Conservation (phyloP, 164 flowering plant genomes). For the Tinospora cordifolia region DNA sequence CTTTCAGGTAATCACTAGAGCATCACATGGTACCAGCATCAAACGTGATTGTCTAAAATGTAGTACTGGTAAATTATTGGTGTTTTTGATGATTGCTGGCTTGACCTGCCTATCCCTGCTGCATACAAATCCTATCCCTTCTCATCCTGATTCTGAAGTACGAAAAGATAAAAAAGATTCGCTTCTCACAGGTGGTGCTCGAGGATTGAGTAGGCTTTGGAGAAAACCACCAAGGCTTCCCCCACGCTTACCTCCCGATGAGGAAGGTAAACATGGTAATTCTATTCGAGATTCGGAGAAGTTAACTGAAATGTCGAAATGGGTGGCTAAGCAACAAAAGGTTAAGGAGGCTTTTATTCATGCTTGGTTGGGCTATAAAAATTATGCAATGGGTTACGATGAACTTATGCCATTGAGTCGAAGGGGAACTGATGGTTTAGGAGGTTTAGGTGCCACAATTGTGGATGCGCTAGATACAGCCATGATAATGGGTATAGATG, state of each 20-base stretch:
- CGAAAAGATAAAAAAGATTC: conserved; percentile 26
- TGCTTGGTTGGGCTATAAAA: conserved; percentile 94
- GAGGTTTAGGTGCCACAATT: conserved; percentile 91
- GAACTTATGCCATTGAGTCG: conserved; percentile 84
- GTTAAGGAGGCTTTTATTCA: conserved; percentile 83
- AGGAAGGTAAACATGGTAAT: conserved; percentile 25
- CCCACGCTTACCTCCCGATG: conserved; percentile 73
- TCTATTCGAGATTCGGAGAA: conserved; percentile 20
- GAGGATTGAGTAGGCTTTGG: conserved; percentile 41
- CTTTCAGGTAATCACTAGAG: conserved; percentile 54
- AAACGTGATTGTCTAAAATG: conserved; percentile 57
- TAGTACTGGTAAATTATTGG: conserved; percentile 77
- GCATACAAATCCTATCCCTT: conserved; percentile 30
- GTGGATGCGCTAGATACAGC: conserved; percentile 96
- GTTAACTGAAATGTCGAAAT: conserved; percentile 25
- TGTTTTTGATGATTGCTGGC: conserved; percentile 60
- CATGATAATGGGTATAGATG: conserved; percentile 84
- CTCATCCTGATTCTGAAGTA: conserved; percentile 23
- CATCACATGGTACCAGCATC: conserved; percentile 40
- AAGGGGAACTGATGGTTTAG: conserved; percentile 77
- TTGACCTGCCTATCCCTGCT: conserved; percentile 50
- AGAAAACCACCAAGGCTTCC: conserved; percentile 87
- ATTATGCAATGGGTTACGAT: conserved; percentile 83
- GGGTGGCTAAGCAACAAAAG: conserved; percentile 55
- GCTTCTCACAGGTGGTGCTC: conserved; percentile 19